A percentile compares a stretch with the other conserved stretches of the same genome.
Evolutionary conservation across 176 grass and related monocot species (phyloP).

Genomic region (Dactylis glomerata): DNA sequence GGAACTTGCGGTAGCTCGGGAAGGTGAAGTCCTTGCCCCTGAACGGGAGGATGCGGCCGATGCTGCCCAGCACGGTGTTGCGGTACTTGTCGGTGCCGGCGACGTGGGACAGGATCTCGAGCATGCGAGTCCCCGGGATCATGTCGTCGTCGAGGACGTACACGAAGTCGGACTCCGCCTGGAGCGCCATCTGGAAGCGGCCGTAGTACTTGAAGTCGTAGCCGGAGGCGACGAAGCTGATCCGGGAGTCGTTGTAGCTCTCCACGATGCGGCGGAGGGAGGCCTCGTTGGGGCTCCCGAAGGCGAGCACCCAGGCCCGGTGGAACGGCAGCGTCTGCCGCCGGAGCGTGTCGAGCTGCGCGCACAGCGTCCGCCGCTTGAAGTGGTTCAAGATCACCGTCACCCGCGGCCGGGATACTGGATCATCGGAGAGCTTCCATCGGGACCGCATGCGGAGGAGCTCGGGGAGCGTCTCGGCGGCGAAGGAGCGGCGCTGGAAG

Average conservation of each 20-base stretch:
- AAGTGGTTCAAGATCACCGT: conserved; percentile 97
- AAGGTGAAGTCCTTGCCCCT: conserved; percentile 87
- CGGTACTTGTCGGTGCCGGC: conserved; percentile 87
- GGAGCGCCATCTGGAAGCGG: conserved; percentile 94
- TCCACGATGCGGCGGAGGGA: conserved; percentile 59
- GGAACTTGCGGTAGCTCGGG: conserved; percentile 90
- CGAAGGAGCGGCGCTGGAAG: conserved; percentile 56
- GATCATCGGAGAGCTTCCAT: conserved; percentile 27
- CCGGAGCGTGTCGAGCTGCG: conserved; percentile 70
- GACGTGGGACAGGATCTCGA: conserved; percentile 89
- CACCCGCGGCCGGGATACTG: conserved; percentile 31
- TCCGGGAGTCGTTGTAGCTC: conserved; percentile 78
- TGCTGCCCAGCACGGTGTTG: conserved; percentile 82
- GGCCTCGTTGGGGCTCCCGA: conserved; percentile 79
- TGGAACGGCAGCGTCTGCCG: conserved; percentile 91
- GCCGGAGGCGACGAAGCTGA: conserved; percentile 86
- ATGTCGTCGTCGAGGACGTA: conserved; percentile 98
- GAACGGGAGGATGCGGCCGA: conserved; percentile 87
- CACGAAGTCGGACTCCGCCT: conserved; percentile 84
- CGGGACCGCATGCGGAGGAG: conserved; percentile 66
- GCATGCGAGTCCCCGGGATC: conserved; percentile 73
- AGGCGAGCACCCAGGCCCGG: conserved; percentile 86
- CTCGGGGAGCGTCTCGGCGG: conserved; percentile 78
- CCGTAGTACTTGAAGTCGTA: conserved; percentile 99
- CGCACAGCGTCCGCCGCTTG: conserved; percentile 90